Evolutionary conservation across 345 rosid species (phyloP).

Genomic region (Lepidium sativum): DNA sequence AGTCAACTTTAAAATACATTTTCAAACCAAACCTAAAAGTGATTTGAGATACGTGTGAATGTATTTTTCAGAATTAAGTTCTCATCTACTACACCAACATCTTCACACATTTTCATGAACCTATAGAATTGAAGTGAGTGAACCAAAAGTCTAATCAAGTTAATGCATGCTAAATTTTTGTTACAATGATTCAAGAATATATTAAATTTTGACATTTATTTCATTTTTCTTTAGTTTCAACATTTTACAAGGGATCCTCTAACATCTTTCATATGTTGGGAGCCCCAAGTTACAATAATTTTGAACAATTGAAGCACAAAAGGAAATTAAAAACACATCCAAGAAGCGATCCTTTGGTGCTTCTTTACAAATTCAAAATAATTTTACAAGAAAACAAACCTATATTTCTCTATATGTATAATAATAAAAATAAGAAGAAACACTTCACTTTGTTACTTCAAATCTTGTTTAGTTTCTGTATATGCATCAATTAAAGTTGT

Average conservation of each 20-base stretch:
- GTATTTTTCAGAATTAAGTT: background rate
- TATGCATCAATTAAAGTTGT: conserved; percentile 30
- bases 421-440: conserved; percentile 13
- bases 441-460: background rate
- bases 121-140: background rate
- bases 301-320: background rate
- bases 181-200: background rate
- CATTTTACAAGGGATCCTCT: conserved; percentile 20
- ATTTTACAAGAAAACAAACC: background rate
- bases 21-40: conserved; percentile 36
- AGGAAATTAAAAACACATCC: background rate
- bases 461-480: conserved; percentile 2
- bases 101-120: background rate
- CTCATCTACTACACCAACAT: conserved; percentile 8
- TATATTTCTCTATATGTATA: background rate
- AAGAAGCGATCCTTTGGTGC: conserved; percentile 23
- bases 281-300: conserved; percentile 15
- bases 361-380: conserved; percentile 13
- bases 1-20: background rate
- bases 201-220: background rate
- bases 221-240: conserved; percentile 6
- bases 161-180: too few species aligned
- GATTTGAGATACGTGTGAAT: background rate
- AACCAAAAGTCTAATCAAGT: too few species aligned
- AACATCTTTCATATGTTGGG: background rate